A percentile compares a stretch with the other conserved stretches of the same genome.
Conservation (phyloP, 345 rosid genomes). For the Salix suchowensis region DNA sequence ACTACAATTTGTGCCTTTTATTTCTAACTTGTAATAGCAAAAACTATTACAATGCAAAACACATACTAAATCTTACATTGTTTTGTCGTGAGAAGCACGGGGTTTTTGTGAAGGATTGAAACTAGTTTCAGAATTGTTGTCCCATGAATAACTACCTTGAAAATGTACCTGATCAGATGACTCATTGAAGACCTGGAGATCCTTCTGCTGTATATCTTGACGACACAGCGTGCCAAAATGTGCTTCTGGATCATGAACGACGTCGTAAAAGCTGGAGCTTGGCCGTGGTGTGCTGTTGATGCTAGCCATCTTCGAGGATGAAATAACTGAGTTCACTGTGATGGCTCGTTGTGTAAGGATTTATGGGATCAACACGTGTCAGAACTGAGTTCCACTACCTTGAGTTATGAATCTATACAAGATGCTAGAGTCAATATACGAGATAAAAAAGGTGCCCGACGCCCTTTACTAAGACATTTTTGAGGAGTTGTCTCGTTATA, state of each 20-base stretch:
- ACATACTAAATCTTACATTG: background rate
- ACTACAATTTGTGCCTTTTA: no score
- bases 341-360: background rate
- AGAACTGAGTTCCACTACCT: background rate
- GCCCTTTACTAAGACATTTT: background rate
- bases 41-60: no score
- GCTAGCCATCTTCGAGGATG: background rate
- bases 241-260: background rate
- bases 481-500: background rate
- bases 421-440: background rate
- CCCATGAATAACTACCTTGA: background rate
- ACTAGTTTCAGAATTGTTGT: background rate
- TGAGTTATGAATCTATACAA: background rate
- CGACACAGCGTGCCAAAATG: background rate
- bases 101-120: background rate
- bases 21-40: no score
- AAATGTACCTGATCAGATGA: background rate
- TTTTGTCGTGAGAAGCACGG: background rate
- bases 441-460: background rate
- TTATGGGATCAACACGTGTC: background rate
- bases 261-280: background rate
- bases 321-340: background rate
- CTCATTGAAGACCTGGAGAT: background rate
- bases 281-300: background rate
- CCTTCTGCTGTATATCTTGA: background rate